Evolutionary conservation across 306 rosid genomes (phyloP).

Genomic region (Cucurbita argyrosperma): DNA sequence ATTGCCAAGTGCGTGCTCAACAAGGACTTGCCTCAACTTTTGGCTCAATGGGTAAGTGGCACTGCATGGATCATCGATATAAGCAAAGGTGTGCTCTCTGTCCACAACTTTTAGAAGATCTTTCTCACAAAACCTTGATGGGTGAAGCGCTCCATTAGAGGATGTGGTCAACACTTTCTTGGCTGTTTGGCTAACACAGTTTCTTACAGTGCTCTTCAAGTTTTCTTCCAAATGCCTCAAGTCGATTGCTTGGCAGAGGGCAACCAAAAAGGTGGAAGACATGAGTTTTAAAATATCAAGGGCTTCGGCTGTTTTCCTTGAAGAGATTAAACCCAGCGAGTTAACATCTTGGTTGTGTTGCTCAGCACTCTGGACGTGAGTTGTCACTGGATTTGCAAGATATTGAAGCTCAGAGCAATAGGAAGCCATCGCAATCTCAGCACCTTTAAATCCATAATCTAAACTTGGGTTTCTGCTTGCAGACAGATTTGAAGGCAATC

Average conservation of each 20-base stretch:
- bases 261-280: constrained; percentile 6
- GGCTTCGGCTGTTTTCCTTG: constrained; percentile 66
- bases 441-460: constrained; percentile 85
- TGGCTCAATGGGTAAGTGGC: constrained; percentile 81
- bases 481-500: constrained; percentile 67
- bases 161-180: constrained; percentile 36
- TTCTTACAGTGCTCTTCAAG: constrained; percentile 51
- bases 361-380: constrained; percentile 82
- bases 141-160: constrained; percentile 18
- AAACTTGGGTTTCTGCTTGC: constrained; percentile 68
- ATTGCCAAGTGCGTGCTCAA: constrained; percentile 59
- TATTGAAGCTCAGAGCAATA: constrained; percentile 80
- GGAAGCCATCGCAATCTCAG: constrained; percentile 89
- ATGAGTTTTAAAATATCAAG: constrained; percentile 61
- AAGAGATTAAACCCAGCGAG: constrained; percentile 70
- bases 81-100: constrained; percentile 48
- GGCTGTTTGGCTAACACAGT: constrained; percentile 49
- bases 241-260: constrained; percentile 79
- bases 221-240: constrained; percentile 90
- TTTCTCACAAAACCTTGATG: constrained; percentile 58
- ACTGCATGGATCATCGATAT: constrained; percentile 67
- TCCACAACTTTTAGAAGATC: constrained; percentile 61
- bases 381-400: constrained; percentile 75
- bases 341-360: constrained; percentile 92
- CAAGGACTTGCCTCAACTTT: constrained; percentile 51